These are phyloP conservation scores for Wallacemonas sp. DNA, from an alignment of 208 protist species.

Conservation along the genomic window DNA sequence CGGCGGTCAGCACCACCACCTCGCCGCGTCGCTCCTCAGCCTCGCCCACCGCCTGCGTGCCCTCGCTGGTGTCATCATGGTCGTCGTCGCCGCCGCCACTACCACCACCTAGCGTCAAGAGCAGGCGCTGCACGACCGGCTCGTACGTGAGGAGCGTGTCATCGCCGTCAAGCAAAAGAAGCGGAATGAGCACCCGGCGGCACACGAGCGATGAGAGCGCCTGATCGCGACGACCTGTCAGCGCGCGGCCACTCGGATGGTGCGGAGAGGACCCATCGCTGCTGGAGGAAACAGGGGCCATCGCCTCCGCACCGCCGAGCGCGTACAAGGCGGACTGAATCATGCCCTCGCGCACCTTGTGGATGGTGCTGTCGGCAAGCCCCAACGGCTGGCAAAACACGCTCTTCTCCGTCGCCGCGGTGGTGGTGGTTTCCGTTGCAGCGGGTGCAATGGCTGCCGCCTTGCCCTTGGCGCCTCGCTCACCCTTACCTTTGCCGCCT, in stretches of 20 bases:
- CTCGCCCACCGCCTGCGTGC: conserved; percentile 14
- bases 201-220: conserved; percentile 48
- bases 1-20: conserved; percentile 69
- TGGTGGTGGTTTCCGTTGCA: background rate
- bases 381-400: background rate
- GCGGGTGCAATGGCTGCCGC: background rate
- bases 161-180: conserved; percentile 48
- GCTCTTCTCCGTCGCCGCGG: background rate
- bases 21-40: conserved; percentile 43
- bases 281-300: background rate
- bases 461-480: conserved; percentile 1
- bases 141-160: conserved; percentile 33
- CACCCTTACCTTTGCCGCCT: background rate
- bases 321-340: conserved; percentile 4
- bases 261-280: conserved; percentile 6
- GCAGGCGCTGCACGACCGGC: conserved; percentile 27
- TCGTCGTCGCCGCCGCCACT: background rate
- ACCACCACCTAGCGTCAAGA: conserved; percentile 24
- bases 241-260: conserved; percentile 12
- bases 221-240: conserved; percentile 21
- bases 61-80: background rate
- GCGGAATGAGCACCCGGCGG: conserved; percentile 73
- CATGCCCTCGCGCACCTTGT: conserved; percentile 8
- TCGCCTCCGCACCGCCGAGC: background rate
- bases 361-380: background rate